Conservation (phyloP, 805 yeast species). For the Candida germanica region DNA sequence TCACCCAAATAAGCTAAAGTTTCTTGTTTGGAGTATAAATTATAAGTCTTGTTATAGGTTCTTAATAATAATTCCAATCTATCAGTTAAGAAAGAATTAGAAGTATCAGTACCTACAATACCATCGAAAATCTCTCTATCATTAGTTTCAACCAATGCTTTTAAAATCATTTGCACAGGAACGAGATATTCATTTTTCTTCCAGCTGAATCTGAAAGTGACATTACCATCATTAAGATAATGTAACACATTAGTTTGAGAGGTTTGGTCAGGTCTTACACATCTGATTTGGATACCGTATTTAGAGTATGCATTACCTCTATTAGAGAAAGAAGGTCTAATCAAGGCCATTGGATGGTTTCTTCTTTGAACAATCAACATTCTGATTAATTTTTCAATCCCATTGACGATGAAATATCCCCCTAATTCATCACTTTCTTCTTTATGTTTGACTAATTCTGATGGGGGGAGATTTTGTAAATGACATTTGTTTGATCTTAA, state of each 20-base stretch:
- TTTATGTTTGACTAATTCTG: constrained; percentile 67
- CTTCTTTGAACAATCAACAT: constrained; percentile 98
- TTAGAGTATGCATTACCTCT: constrained; percentile 89
- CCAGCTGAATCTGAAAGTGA: constrained; percentile 96
- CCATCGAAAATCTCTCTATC: constrained; percentile 97
- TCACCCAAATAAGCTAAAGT: constrained; percentile 94
- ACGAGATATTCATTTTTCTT: constrained; percentile 91
- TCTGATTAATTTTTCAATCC: constrained; percentile 93
- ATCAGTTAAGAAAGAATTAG: constrained; percentile 93
- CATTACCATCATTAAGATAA: constrained; percentile 92
- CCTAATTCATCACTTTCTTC: constrained; percentile 97
- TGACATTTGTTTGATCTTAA: constrained; percentile 89
- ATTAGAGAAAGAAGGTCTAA: constrained; percentile 90
- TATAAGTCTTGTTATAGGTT: constrained; percentile 73
- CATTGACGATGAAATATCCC: constrained; percentile 93
- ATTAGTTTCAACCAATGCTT: constrained; percentile 84
- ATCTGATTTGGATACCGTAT: constrained; percentile 91
- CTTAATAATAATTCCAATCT: constrained; percentile 92
- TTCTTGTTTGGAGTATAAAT: constrained; percentile 74
- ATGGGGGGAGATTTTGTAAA: constrained; percentile 77
- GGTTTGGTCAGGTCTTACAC: constrained; percentile 94
- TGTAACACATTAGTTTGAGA: constrained; percentile 98
- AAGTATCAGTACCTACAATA: constrained; percentile 82
- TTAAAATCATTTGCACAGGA: constrained; percentile 88
- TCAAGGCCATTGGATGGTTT: constrained; percentile 96